Conservation (phyloP, 2,329 filamentous ascomycete species). For the Epichloe hybrida region DNA sequence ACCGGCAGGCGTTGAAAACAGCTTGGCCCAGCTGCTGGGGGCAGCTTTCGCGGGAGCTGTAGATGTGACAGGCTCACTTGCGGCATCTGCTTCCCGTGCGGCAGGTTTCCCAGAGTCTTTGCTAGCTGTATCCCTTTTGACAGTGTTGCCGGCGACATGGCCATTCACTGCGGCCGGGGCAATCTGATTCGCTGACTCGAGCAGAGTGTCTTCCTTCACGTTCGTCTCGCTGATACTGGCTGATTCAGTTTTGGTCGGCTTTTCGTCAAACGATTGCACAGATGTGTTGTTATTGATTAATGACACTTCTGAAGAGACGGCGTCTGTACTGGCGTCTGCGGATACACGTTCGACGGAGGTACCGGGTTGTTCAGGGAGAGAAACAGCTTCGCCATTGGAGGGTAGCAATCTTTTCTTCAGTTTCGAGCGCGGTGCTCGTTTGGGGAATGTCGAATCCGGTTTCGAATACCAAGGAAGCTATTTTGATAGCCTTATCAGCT, state of each 20-base stretch:
- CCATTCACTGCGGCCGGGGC: neutral
- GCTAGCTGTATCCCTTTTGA: constrained; percentile 8
- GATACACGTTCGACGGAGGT: constrained; percentile 11
- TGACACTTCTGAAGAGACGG: constrained; percentile 1
- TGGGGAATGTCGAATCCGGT: constrained; percentile 38
- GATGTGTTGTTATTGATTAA: neutral
- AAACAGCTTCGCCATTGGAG: constrained; percentile 24
- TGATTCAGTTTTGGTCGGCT: neutral
- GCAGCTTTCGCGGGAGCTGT: constrained; percentile 16
- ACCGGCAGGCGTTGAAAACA: constrained; percentile 21
- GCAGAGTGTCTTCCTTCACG: neutral
- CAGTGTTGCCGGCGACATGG: neutral
- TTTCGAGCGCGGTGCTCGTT: constrained; percentile 21
- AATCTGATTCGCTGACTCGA: neutral
- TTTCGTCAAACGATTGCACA: neutral
- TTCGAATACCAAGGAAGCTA: constrained; percentile 46
- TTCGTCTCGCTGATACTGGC: neutral
- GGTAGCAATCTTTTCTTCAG: constrained; percentile 29
- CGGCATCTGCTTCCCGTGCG: constrained; percentile 7
- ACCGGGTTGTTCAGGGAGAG: constrained; percentile 29
- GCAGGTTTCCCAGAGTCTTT: constrained; percentile 13
- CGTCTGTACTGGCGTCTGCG: neutral
- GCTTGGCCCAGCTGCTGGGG: constrained; percentile 27
- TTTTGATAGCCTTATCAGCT: neutral
- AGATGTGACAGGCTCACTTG: constrained; percentile 7